Evolutionary conservation across 768 basidiomycete genomes (phyloP), one percentile per base, ranked within the genome.

Genomic region (Hydnum rufescens): DNA sequence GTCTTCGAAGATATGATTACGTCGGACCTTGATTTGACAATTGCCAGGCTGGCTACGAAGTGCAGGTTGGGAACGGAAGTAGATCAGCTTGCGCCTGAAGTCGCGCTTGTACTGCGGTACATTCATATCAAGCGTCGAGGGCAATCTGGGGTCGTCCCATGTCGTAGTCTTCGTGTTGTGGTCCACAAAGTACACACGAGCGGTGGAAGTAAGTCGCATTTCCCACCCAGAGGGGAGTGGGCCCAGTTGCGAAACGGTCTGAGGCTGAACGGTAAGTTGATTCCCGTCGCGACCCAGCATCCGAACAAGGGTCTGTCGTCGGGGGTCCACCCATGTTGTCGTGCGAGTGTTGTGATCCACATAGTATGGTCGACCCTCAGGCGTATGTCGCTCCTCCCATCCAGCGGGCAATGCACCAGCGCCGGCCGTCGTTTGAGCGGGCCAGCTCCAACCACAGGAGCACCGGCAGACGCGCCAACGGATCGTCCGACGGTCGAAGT

Each of bases 101-200:
- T 99, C 95, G 43, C 95, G 90, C 73, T 99, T 97, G 75, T 97
- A 97, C 68, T 99, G 95, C 18, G 95, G 95, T 1, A 97, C 93
- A 60, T 95, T 96, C 43, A 88, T 75, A 64, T 97, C 95, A 55
- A 97, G 71, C 39, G 89, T 86, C 6, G 92, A 95, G 6, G 95
- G 95, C 59, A 88, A 59, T 51, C 95, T 86, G 19, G 93, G 93
- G 64, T 99, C 95, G 65, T 99, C 95, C 95, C 95, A 99, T 1
- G 95, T 99, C 29, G 95, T 99, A 30, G 95, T 99, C 76, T 97
- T 96, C 52, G 95, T 97, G 68, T 97, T 97, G 70, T 99, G 95
- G 65, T 99, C 95, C 51, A 99, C 95, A 63, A 99, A 99, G 71
- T 99, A 99, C 4, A 99, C 95, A 47, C 95, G 81, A 1, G 95